Evolutionary conservation across 75 land plant genomes (phyloP).

Genomic region (Pinus albicaulis): DNA sequence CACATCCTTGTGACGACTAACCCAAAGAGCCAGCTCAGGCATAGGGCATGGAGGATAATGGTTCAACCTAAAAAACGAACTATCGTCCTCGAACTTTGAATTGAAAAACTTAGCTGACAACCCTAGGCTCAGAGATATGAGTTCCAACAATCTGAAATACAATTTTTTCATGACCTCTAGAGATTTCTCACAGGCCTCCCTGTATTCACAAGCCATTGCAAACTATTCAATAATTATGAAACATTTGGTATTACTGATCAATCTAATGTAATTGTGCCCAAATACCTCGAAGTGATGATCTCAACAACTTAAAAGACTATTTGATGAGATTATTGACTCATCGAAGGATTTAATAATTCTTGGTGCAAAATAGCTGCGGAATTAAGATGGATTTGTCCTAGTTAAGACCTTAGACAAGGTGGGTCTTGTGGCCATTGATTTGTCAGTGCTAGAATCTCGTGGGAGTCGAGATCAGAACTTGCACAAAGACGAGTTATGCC

Average conservation of each 20-base stretch:
- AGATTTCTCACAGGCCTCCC: constrained; percentile 61
- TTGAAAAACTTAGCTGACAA: constrained; percentile 33
- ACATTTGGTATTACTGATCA: neutral
- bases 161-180: constrained; percentile 42
- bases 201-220: constrained; percentile 15
- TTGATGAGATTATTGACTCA: too few species aligned
- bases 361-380: too few species aligned
- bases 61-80: constrained; percentile 59
- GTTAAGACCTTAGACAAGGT: constrained; percentile 42
- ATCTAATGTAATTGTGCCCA: neutral
- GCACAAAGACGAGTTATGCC: constrained; percentile 27
- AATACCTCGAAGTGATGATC: constrained; percentile 9
- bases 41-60: constrained; percentile 77
- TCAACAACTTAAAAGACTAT: constrained; percentile 1
- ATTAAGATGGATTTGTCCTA: too few species aligned
- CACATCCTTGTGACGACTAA: constrained; percentile 80
- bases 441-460: neutral
- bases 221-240: neutral
- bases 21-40: constrained; percentile 72
- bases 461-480: constrained; percentile 20
- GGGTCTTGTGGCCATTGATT: constrained; percentile 72
- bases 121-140: constrained; percentile 60
- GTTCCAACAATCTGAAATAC: constrained; percentile 57
- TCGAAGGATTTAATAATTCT: too few species aligned
- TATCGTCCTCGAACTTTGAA: constrained; percentile 42